Evolutionary conservation across 305 asterid genomes (phyloP).

Genomic region (Solanum chacoense): DNA sequence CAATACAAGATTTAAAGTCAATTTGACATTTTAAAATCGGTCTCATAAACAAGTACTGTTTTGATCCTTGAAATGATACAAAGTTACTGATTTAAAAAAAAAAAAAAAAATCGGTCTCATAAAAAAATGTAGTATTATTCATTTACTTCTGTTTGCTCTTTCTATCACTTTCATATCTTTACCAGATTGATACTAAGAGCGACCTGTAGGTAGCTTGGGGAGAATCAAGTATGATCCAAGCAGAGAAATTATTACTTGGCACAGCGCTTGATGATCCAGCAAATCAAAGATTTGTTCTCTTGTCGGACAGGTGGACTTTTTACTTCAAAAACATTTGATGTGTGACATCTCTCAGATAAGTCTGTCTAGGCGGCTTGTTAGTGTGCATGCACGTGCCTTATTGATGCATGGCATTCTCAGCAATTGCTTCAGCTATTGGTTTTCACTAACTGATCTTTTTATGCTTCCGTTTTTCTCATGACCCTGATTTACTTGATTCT

Average conservation of each 20-base stretch:
- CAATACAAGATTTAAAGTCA: not conserved
- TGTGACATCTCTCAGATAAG: not conserved
- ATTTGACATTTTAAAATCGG: not conserved
- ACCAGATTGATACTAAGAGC: conserved; percentile 22
- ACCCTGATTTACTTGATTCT: not conserved
- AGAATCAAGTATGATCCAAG: conserved; percentile 90
- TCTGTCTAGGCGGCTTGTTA: not conserved
- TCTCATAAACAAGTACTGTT: no score
- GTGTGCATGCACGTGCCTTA: not conserved
- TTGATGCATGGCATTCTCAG: not conserved
- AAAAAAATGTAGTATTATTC: not conserved
- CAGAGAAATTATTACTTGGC: conserved; percentile 84
- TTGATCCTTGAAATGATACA: no score
- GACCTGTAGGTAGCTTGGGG: conserved; percentile 95
- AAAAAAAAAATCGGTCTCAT: not conserved
- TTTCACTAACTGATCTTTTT: not conserved
- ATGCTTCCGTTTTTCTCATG: not conserved
- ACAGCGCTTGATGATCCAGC: conserved; percentile 87
- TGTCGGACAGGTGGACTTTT: conserved; percentile 76
- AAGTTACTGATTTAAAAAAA: no score
- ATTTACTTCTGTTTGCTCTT: not conserved
- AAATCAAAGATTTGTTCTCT: conserved; percentile 84
- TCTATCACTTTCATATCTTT: conserved; percentile 5
- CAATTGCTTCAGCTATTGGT: not conserved
- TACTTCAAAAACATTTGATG: not conserved